A percentile compares a stretch with the other conserved stretches of the same genome.
Evolutionary conservation across 1,284 basidiomycete species (phyloP).

Genomic region (Rhodotorula sp.): DNA sequence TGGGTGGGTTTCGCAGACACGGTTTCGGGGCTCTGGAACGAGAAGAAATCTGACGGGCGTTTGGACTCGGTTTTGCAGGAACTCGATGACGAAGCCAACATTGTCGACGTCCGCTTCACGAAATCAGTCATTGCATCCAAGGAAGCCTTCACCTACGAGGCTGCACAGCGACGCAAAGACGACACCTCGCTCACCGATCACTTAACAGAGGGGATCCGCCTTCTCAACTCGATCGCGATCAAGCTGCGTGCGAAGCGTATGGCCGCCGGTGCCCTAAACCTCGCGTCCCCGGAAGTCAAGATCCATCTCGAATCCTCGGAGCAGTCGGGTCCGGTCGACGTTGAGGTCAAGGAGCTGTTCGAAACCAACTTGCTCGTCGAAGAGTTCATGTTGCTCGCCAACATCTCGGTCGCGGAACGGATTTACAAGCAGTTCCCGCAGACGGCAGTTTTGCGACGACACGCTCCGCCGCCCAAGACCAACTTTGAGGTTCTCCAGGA

Average conservation of each 20-base stretch:
- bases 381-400: slow-evolving; percentile 98
- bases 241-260: slow-evolving; percentile 84
- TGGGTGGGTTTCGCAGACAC: slow-evolving; percentile 67
- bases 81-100: slow-evolving; percentile 78
- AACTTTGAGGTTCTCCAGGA: slow-evolving; percentile 98
- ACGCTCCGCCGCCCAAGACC: slow-evolving; percentile 83
- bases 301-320: slow-evolving; percentile 88
- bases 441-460: slow-evolving; percentile 93
- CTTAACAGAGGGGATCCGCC: slow-evolving; percentile 80
- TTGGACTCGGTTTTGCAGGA: slow-evolving; percentile 57
- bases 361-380: slow-evolving; percentile 98
- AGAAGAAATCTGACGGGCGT: neutral
- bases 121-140: slow-evolving; percentile 98
- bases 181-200: slow-evolving; percentile 77
- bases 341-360: slow-evolving; percentile 88
- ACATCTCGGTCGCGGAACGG: slow-evolving; percentile 86
- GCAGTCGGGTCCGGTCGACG: slow-evolving; percentile 81
- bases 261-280: slow-evolving; percentile 90
- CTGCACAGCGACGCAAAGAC: slow-evolving; percentile 91
- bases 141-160: slow-evolving; percentile 95
- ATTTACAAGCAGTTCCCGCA: slow-evolving; percentile 95
- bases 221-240: slow-evolving; percentile 83
- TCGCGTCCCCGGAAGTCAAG: slow-evolving; percentile 97
- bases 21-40: neutral
- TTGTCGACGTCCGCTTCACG: slow-evolving; percentile 84